These are phyloP conservation scores for Candida methanosorbosa DNA, from an alignment of 805 yeast genomes.

Conservation along the genomic window DNA sequence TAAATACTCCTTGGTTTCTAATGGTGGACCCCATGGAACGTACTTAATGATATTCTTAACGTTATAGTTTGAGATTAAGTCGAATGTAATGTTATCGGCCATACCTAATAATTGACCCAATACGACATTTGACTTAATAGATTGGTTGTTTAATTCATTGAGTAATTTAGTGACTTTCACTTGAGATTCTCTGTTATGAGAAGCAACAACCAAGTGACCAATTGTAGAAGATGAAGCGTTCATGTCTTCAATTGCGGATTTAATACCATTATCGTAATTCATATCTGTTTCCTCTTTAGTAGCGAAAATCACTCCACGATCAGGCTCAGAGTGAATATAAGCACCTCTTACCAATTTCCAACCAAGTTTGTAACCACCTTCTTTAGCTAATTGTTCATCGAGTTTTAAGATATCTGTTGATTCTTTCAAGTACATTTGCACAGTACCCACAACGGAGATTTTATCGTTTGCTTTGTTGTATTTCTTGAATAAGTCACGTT, in stretches of 20 bases:
- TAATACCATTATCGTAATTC: slow-evolving; percentile 65
- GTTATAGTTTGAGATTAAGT: slow-evolving; percentile 54
- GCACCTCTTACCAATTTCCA: slow-evolving; percentile 94
- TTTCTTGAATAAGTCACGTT: slow-evolving; percentile 66
- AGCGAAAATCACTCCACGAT: slow-evolving; percentile 63
- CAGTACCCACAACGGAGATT: slow-evolving; percentile 76
- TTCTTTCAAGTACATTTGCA: slow-evolving; percentile 83
- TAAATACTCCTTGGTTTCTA: slow-evolving; percentile 85
- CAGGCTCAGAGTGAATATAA: slow-evolving; percentile 81
- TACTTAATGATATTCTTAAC: slow-evolving; percentile 80
- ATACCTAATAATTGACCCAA: slow-evolving; percentile 90
- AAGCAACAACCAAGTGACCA: slow-evolving; percentile 83
- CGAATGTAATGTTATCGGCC: slow-evolving; percentile 85
- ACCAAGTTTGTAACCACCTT: slow-evolving; percentile 63
- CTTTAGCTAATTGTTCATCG: slow-evolving; percentile 59
- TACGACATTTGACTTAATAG: slow-evolving; percentile 53
- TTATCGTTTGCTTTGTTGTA: slow-evolving; percentile 56
- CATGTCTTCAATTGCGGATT: slow-evolving; percentile 52
- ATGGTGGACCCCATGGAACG: slow-evolving; percentile 97
- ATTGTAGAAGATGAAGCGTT: slow-evolving; percentile 32
- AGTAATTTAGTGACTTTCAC: slow-evolving; percentile 57
- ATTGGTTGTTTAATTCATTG: slow-evolving; percentile 9
- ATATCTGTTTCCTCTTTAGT: slow-evolving; percentile 76
- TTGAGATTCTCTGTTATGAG: slow-evolving; percentile 81
- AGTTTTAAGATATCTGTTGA: slow-evolving; percentile 49